These are phyloP conservation scores for Ganoderma lucidum DNA, from an alignment of 1,284 basidiomycete species.

Conservation along the genomic window DNA sequence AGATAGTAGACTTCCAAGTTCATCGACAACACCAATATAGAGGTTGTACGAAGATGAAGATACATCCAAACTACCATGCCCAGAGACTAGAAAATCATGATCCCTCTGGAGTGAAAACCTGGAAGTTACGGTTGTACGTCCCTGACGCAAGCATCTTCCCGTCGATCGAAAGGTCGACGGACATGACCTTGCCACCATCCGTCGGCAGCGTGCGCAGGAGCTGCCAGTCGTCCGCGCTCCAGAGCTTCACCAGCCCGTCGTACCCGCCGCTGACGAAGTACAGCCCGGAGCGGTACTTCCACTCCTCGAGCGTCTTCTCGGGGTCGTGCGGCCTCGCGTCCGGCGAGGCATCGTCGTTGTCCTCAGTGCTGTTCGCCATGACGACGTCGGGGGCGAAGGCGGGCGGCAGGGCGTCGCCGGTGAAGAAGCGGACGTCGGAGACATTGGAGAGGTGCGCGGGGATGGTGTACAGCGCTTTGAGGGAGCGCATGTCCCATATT, in stretches of 20 bases:
- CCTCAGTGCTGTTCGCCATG: conserved; percentile 46
- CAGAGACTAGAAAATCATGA: conserved; percentile 20
- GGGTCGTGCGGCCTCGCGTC: conserved; percentile 31
- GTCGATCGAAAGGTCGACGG: conserved; percentile 88
- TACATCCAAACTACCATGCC: neutral
- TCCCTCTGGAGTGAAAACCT: conserved; percentile 83
- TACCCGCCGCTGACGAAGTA: conserved; percentile 96
- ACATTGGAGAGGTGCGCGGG: conserved; percentile 96
- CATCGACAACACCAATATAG: neutral
- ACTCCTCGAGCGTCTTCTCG: conserved; percentile 55
- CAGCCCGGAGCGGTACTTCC: conserved; percentile 83
- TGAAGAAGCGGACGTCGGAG: conserved; percentile 95
- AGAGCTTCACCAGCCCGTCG: conserved; percentile 94
- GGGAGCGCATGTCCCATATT: conserved; percentile 97
- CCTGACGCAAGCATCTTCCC: conserved; percentile 88
- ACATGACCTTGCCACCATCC: conserved; percentile 98
- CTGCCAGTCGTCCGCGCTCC: conserved; percentile 99
- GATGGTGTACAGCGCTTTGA: conserved; percentile 94
- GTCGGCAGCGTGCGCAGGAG: conserved; percentile 88
- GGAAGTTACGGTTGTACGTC: conserved; percentile 94
- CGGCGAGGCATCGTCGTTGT: conserved; percentile 15
- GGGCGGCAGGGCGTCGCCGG: conserved; percentile 53
- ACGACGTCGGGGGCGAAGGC: conserved; percentile 47
- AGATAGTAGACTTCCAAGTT: neutral
- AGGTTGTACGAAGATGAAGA: neutral